phyloP scores from a whole-genome alignment of 148 eudicot genomes.

The Camellia lanceoleosa region DNA sequence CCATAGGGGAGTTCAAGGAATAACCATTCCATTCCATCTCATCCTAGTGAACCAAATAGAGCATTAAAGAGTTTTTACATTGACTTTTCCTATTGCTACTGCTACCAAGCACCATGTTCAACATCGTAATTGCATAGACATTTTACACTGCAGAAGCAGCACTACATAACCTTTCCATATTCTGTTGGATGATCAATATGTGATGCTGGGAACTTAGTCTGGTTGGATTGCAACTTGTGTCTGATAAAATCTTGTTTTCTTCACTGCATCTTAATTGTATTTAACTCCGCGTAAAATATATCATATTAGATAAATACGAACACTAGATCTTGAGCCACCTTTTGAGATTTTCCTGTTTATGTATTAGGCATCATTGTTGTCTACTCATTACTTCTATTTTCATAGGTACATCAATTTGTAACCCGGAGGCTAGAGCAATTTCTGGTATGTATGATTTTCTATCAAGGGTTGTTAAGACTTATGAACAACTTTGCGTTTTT shows the following conservation, averaged over 20 bases:
- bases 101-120: slow-evolving; percentile 1
- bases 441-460: slow-evolving; percentile 51
- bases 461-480: not conserved
- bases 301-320: not conserved
- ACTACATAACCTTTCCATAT: not conserved
- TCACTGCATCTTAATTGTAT: not conserved
- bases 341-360: not conserved
- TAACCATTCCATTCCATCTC: too few species aligned
- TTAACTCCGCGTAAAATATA: not conserved
- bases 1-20: too few species aligned
- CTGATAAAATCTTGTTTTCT: not conserved
- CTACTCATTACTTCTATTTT: slow-evolving; percentile 8
- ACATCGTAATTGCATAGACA: not conserved
- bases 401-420: slow-evolving; percentile 89
- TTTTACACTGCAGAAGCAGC: not conserved
- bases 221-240: not conserved
- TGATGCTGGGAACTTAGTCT: not conserved
- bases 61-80: not conserved
- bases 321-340: not conserved
- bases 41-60: too few species aligned
- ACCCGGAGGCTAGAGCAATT: slow-evolving; percentile 92
- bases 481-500: not conserved
- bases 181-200: not conserved
- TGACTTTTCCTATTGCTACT: not conserved
- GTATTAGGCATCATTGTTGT: not conserved